Evolutionary conservation across 2,329 filamentous ascomycete genomes (phyloP).

Genomic region (Alternaria sp.): DNA sequence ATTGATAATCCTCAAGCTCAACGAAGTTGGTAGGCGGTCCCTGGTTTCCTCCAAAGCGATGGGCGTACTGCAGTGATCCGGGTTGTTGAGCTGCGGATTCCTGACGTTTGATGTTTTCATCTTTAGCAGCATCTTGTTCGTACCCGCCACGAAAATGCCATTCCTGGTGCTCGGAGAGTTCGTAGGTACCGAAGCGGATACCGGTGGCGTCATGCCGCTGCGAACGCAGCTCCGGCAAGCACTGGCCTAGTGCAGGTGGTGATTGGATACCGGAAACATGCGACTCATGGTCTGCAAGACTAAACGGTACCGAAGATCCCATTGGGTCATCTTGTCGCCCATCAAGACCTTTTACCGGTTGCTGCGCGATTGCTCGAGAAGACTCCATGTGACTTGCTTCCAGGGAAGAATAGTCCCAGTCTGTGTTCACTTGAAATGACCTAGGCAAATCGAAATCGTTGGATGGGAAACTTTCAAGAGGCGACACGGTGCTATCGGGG

Average conservation of each 20-base stretch:
- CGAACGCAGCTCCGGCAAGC: neutral
- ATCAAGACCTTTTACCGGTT: neutral
- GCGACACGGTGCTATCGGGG: neutral
- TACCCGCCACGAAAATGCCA: neutral
- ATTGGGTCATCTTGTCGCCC: fast-evolving
- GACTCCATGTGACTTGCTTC: neutral
- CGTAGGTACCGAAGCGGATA: neutral
- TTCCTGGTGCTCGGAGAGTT: neutral
- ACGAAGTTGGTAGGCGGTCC: neutral
- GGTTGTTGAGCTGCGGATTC: neutral
- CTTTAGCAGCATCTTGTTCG: neutral
- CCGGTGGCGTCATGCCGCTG: neutral
- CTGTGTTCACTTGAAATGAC: neutral
- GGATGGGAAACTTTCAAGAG: neutral
- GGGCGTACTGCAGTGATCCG: too few relatives aligned
- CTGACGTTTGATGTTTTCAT: neutral
- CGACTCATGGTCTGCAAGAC: neutral
- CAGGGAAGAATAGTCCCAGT: neutral
- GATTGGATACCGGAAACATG: neutral
- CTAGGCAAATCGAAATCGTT: neutral
- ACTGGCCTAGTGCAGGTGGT: neutral
- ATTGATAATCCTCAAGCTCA: neutral
- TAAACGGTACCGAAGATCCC: neutral
- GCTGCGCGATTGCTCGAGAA: neutral
- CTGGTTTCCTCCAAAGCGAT: neutral